phyloP scores from a whole-genome alignment of 148 eudicot genomes.

The Rheum nobile region DNA sequence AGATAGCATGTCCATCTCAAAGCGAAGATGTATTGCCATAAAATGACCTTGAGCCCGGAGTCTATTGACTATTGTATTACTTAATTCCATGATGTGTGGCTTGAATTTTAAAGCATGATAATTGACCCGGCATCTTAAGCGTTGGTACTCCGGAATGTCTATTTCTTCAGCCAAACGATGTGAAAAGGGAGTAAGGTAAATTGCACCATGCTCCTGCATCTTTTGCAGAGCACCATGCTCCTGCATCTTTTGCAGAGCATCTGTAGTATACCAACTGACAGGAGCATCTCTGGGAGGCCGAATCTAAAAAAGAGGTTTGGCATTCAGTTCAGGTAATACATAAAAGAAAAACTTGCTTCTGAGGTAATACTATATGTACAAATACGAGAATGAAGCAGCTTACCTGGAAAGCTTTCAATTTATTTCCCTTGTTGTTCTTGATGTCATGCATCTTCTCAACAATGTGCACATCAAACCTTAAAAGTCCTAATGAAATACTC shows the following conservation, averaged over 20 bases:
- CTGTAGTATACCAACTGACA: slow-evolving; percentile 74
- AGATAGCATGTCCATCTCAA: slow-evolving; percentile 95
- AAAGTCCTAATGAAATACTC: slow-evolving; percentile 74
- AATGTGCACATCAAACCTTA: slow-evolving; percentile 59
- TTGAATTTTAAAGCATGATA: slow-evolving; percentile 88
- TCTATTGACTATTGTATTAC: slow-evolving; percentile 58
- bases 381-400: background rate
- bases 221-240: too few relatives aligned
- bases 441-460: slow-evolving; percentile 66
- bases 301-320: slow-evolving; percentile 8
- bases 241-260: slow-evolving; percentile 79
- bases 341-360: background rate
- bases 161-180: slow-evolving; percentile 90
- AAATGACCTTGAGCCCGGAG: slow-evolving; percentile 84
- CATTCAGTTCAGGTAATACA: background rate
- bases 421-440: slow-evolving; percentile 58
- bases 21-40: slow-evolving; percentile 96
- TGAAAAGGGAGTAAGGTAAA: slow-evolving; percentile 90
- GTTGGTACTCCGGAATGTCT: slow-evolving; percentile 80
- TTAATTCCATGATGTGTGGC: too few relatives aligned
- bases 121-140: slow-evolving; percentile 86
- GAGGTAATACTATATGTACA: background rate
- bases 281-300: slow-evolving; percentile 94
- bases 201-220: too few relatives aligned
- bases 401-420: slow-evolving; percentile 73